Evolutionary conservation across 495 filamentous ascomycete genomes (phyloP).

Genomic region (Filosporella fistucella): DNA sequence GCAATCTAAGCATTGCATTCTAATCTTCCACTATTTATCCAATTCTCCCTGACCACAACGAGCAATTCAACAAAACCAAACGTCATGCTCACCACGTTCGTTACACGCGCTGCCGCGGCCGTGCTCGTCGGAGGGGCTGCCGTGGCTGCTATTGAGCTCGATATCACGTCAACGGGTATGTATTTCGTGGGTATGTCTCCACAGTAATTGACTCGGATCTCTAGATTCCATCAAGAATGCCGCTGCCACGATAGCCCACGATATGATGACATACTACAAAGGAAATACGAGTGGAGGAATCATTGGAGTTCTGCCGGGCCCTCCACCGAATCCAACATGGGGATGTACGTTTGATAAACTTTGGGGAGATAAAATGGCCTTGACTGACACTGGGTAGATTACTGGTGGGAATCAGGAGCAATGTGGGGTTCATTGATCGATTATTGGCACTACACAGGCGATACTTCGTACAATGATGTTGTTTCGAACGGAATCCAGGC

Average conservation of each 20-base stretch:
- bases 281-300: constrained; percentile 55
- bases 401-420: constrained; percentile 75
- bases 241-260: constrained; percentile 56
- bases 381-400: constrained; percentile 29
- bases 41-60: neutral
- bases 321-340: constrained; percentile 37
- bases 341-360: constrained; percentile 51
- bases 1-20: neutral
- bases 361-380: too few relatives aligned
- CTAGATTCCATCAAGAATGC: constrained; percentile 56
- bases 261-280: constrained; percentile 62
- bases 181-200: neutral
- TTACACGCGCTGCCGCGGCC: constrained; percentile 20
- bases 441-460: constrained; percentile 75
- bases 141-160: constrained; percentile 18
- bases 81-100: constrained; percentile 16
- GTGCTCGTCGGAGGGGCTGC: constrained; percentile 14
- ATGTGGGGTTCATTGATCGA: constrained; percentile 73
- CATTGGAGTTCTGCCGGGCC: constrained; percentile 58
- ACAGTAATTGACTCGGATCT: constrained; percentile 1
- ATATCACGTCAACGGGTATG: constrained; percentile 16
- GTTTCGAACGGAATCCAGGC: constrained; percentile 58
- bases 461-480: constrained; percentile 62
- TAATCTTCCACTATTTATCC: neutral
- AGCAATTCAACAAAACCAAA: neutral